phyloP scores from a whole-genome alignment of 768 basidiomycete species.

The Leccinum subgranulosum region DNA sequence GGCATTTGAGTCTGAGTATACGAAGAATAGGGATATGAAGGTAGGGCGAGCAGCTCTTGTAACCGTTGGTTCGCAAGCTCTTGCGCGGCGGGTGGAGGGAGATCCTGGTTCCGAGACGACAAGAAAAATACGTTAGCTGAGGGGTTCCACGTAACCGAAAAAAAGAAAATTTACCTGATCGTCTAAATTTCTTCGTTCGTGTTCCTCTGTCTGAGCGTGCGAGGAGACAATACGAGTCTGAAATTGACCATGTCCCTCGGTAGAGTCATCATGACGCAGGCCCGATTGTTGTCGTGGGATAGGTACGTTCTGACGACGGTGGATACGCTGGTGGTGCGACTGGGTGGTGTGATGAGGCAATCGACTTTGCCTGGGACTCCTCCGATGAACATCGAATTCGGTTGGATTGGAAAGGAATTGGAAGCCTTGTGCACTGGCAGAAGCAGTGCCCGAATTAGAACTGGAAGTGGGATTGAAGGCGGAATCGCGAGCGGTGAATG shows the following conservation, averaged over 20 bases:
- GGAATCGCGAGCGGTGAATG: background rate
- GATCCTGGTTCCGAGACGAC: background rate
- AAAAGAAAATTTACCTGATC: slow-evolving; percentile 1
- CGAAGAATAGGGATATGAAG: slow-evolving; percentile 1
- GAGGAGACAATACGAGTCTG: background rate
- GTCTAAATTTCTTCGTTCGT: slow-evolving; percentile 5
- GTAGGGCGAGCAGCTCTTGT: slow-evolving; percentile 22
- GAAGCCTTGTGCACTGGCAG: background rate
- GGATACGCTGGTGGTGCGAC: background rate
- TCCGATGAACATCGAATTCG: background rate
- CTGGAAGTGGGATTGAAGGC: background rate
- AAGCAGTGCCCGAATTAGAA: background rate
- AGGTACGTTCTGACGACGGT: slow-evolving; percentile 13
- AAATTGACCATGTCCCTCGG: background rate
- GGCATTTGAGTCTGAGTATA: background rate
- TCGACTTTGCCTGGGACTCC: background rate
- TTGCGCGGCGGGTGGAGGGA: background rate
- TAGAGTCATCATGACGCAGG: background rate
- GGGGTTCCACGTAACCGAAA: background rate
- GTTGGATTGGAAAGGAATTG: background rate
- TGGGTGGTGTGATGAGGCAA: background rate
- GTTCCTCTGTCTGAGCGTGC: background rate
- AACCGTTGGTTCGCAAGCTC: slow-evolving; percentile 20
- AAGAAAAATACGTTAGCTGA: background rate
- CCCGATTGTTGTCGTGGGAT: slow-evolving; percentile 7